Evolutionary conservation across 176 grass and related monocot species (phyloP).

Genomic region (Hordeum vulgare): DNA sequence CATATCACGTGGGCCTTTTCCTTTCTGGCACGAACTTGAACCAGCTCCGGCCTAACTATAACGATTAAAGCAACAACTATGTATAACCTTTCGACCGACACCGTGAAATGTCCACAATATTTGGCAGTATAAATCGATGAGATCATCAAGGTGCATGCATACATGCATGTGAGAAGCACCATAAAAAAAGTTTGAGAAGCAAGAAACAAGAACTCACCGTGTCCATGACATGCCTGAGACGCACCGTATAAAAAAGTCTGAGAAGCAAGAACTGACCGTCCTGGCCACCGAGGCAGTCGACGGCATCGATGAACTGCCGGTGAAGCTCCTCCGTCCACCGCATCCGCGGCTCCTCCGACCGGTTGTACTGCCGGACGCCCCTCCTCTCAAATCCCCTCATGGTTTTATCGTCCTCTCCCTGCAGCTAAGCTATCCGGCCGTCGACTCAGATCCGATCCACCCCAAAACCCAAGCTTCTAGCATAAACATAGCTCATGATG

Average conservation of each 20-base stretch:
- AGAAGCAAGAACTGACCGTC: conserved; percentile 42
- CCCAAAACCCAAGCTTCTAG: conserved; percentile 9
- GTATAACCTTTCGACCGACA: background rate
- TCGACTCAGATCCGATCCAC: conserved; percentile 14
- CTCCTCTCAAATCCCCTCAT: conserved; percentile 63
- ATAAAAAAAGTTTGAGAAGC: background rate
- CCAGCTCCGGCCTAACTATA: background rate
- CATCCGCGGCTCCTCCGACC: conserved; percentile 69
- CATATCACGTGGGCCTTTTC: conserved; percentile 1
- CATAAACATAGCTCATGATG: background rate
- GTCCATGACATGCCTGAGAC: no score
- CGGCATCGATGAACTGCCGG: conserved; percentile 60
- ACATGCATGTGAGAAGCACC: no score
- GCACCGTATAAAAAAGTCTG: background rate
- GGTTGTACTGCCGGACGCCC: conserved; percentile 79
- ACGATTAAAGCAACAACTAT: background rate
- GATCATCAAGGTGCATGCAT: background rate
- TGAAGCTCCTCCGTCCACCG: conserved; percentile 95
- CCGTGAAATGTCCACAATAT: background rate
- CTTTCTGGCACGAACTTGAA: background rate
- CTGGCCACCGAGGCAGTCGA: conserved; percentile 70
- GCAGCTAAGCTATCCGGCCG: background rate
- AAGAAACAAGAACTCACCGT: no score
- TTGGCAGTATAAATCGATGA: background rate
- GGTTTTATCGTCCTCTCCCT: background rate